Conservation (phyloP, 2,329 filamentous ascomycete genomes). For the Paecilomyces sp. region DNA sequence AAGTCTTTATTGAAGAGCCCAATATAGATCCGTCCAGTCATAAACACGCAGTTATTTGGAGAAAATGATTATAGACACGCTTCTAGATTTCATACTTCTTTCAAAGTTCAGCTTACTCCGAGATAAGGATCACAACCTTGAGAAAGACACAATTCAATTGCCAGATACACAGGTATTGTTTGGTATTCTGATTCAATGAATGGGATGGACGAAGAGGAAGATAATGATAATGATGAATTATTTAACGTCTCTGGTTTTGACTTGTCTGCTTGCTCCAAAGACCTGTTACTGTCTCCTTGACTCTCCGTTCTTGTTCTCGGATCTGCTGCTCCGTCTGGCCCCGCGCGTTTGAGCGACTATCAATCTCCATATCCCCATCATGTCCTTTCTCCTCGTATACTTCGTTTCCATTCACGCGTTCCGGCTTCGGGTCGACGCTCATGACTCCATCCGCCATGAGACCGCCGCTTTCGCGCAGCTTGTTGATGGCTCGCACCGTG, state of each 20-base stretch:
- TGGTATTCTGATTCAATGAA: too few relatives aligned
- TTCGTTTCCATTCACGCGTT: constrained; percentile 37
- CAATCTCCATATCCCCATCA: constrained; percentile 44
- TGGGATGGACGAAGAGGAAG: too few relatives aligned
- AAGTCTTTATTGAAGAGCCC: not conserved
- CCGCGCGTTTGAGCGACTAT: constrained; percentile 51
- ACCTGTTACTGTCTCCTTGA: constrained; percentile 52
- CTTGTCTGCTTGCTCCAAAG: constrained; percentile 40
- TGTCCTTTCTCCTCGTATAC: constrained; percentile 30
- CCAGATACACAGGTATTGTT: too few relatives aligned
- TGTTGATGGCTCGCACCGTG: constrained; percentile 62
- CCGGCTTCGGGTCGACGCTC: constrained; percentile 48
- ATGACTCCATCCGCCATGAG: constrained; percentile 57
- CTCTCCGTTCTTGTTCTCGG: constrained; percentile 51
- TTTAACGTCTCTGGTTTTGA: not conserved
- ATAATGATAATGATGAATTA: not conserved
- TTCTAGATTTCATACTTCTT: not conserved
- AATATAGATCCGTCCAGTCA: not conserved
- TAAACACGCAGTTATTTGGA: not conserved
- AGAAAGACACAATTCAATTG: not conserved
- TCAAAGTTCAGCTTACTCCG: not conserved
- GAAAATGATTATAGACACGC: not conserved
- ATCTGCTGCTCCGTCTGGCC: constrained; percentile 60
- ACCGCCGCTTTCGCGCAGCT: constrained; percentile 54
- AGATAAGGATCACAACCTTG: not conserved